Conservation (phyloP, 2,329 filamentous ascomycete genomes). For the Chaetomiaceae sp. region DNA sequence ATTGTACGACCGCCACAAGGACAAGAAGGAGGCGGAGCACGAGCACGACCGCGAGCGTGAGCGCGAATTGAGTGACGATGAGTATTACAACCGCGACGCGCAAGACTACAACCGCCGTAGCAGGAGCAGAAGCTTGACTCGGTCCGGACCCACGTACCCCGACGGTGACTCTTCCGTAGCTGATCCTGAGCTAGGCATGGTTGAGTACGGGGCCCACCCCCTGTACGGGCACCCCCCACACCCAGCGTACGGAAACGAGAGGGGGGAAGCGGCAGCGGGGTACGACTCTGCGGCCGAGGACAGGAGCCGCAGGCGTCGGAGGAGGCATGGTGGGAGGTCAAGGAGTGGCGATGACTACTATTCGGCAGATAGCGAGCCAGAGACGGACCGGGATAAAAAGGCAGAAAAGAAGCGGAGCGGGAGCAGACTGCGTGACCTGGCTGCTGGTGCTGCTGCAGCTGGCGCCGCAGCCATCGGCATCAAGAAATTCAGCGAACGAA, state of each 20-base stretch:
- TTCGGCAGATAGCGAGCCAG: constrained; percentile 21
- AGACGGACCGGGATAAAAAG: constrained; percentile 26
- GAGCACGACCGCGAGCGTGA: constrained; percentile 33
- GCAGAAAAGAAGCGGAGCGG: constrained; percentile 46
- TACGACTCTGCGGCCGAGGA: constrained; percentile 49
- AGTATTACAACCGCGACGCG: constrained; percentile 33
- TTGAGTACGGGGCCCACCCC: constrained; percentile 60
- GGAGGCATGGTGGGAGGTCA: constrained; percentile 32
- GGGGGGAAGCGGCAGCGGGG: constrained; percentile 19
- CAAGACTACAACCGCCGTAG: constrained; percentile 33
- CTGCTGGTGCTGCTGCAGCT: constrained; percentile 49
- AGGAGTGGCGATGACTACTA: constrained; percentile 24
- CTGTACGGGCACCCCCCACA: constrained; percentile 40
- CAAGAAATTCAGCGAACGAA: constrained; percentile 51
- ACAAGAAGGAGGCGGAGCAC: constrained; percentile 50
- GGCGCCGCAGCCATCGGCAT: constrained; percentile 59
- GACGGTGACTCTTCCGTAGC: constrained; percentile 33
- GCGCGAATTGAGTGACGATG: constrained; percentile 31
- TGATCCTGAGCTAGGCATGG: constrained; percentile 65
- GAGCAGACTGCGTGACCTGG: constrained; percentile 51
- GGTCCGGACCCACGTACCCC: constrained; percentile 44
- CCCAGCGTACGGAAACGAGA: constrained; percentile 28
- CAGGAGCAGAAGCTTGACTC: constrained; percentile 32
- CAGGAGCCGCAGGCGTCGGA: constrained; percentile 35
- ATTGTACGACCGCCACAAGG: constrained; percentile 55